Evolutionary conservation across 768 basidiomycete species (phyloP).

Genomic region (Suillus lakei): DNA sequence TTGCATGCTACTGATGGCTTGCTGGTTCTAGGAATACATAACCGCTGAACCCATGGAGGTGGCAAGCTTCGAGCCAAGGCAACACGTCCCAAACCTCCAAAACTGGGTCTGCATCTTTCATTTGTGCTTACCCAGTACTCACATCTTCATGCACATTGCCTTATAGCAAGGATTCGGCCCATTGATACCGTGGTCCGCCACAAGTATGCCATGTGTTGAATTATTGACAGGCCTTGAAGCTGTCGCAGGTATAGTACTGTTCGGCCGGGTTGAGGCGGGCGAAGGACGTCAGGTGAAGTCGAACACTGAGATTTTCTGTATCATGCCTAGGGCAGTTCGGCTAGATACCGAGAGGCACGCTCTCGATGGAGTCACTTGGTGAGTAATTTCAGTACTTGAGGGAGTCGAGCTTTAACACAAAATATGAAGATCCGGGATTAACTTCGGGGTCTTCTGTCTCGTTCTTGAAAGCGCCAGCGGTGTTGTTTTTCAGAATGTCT

Average conservation of each 20-base stretch:
- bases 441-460: not conserved
- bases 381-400: not conserved
- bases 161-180: not conserved
- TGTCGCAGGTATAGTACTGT: not conserved
- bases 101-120: slow-evolving; percentile 51
- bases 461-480: no score
- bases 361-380: not conserved
- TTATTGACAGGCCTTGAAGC: not conserved
- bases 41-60: not conserved
- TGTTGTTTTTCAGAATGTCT: no score
- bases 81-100: slow-evolving; percentile 42
- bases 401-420: not conserved
- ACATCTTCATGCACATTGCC: not conserved
- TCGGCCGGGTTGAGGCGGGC: no score
- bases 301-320: no score
- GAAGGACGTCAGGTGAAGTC: no score
- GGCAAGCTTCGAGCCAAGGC: slow-evolving; percentile 9
- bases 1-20: not conserved
- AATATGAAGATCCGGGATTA: not conserved
- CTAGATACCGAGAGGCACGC: not conserved
- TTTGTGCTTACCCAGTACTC: slow-evolving; percentile 23
- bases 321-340: not conserved
- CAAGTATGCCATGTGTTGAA: not conserved
- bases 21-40: not conserved
- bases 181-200: not conserved